A percentile compares a stretch with the other conserved stretches of the same genome.
Evolutionary conservation across 1,284 basidiomycete genomes (phyloP).

Genomic region (Sanguinoderma infundibulare): DNA sequence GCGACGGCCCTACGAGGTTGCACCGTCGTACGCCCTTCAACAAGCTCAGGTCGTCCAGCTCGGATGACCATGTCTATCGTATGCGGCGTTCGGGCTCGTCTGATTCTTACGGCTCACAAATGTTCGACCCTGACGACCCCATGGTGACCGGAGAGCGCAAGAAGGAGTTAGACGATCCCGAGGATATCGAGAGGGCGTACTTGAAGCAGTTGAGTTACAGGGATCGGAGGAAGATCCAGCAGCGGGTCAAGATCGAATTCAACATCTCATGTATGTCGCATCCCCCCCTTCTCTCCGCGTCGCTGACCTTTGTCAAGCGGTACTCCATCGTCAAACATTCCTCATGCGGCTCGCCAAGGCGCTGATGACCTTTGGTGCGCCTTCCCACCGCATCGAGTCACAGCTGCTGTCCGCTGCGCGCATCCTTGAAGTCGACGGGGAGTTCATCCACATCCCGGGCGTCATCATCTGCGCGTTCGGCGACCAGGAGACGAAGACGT

Average conservation of each 20-base stretch:
- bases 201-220: slow-evolving; percentile 69
- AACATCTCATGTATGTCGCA: slow-evolving; percentile 63
- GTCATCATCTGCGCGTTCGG: slow-evolving; percentile 86
- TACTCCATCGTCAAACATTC: slow-evolving; percentile 62
- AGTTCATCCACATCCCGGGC: slow-evolving; percentile 80
- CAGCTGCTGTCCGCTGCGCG: slow-evolving; percentile 76
- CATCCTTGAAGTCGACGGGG: slow-evolving; percentile 83
- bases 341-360: slow-evolving; percentile 66
- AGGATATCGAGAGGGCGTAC: slow-evolving; percentile 60
- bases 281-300: neutral
- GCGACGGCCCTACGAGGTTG: neutral
- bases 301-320: slow-evolving; percentile 43
- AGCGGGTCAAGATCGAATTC: slow-evolving; percentile 68
- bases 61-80: slow-evolving; percentile 10
- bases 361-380: slow-evolving; percentile 73
- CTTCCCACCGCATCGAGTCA: slow-evolving; percentile 72
- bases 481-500: slow-evolving; percentile 76
- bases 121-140: slow-evolving; percentile 40
- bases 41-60: slow-evolving; percentile 14
- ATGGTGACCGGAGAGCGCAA: slow-evolving; percentile 34
- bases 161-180: slow-evolving; percentile 55
- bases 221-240: slow-evolving; percentile 62
- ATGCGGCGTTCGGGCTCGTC: slow-evolving; percentile 15
- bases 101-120: slow-evolving; percentile 27
- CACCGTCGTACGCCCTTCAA: slow-evolving; percentile 1